Percentiles rank a stretch among this genome's conserved stretches.
These are phyloP conservation scores for Dothistroma septosporum DNA, from an alignment of 2,329 filamentous ascomycete species.

Conservation along the genomic window DNA sequence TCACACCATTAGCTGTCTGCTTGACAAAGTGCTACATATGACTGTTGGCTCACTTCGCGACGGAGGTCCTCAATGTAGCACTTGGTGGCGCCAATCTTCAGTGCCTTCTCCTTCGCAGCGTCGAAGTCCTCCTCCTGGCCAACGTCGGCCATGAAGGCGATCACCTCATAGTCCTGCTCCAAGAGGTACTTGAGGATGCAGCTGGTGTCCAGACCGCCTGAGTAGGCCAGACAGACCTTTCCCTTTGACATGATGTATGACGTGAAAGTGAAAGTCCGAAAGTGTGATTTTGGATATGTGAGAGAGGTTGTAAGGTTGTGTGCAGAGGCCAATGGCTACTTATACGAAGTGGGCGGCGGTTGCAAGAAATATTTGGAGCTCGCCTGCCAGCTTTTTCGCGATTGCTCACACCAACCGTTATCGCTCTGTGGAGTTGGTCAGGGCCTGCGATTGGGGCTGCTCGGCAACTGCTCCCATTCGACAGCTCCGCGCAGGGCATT, in stretches of 20 bases:
- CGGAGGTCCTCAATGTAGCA: slow-evolving; percentile 62
- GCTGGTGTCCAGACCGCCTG: slow-evolving; percentile 57
- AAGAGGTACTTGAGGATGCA: slow-evolving; percentile 49
- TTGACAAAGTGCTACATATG: background rate
- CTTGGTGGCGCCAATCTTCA: slow-evolving; percentile 64
- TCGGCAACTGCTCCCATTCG: background rate
- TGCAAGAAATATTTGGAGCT: background rate
- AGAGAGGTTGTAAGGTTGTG: background rate
- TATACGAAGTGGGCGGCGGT: background rate
- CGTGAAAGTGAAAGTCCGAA: background rate
- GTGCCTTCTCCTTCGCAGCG: slow-evolving; percentile 67
- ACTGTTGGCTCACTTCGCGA: slow-evolving; percentile 34
- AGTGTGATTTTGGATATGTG: background rate
- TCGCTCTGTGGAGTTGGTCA: background rate
- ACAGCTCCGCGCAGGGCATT: background rate
- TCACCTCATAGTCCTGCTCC: slow-evolving; percentile 58
- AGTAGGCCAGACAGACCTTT: slow-evolving; percentile 50
- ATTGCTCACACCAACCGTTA: background rate
- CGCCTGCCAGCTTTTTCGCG: background rate
- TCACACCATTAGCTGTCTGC: background rate
- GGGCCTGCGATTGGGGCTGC: background rate
- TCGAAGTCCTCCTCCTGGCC: slow-evolving; percentile 63
- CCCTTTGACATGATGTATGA: slow-evolving; percentile 20
- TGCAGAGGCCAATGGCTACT: background rate
- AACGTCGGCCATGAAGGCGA: slow-evolving; percentile 67